Percentiles rank a stretch among this genome's conserved stretches.
Conservation (phyloP, 305 asterid genomes). For the Fraxinus albicans region DNA sequence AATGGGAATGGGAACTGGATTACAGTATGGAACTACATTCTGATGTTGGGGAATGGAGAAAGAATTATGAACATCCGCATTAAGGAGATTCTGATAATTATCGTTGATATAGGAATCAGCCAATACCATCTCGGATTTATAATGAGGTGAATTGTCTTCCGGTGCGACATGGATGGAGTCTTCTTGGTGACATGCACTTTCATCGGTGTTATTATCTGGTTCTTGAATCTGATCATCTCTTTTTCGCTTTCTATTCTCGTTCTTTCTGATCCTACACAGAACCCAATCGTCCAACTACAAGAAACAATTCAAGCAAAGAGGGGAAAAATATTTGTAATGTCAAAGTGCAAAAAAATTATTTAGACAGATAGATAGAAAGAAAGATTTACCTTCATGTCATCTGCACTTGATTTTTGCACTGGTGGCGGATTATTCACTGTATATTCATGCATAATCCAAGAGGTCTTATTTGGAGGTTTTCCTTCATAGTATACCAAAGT, state of each 20-base stretch:
- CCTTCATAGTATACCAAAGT: slow-evolving; percentile 23
- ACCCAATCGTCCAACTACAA: slow-evolving; percentile 20
- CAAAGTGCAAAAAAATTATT: not conserved
- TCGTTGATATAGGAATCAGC: not conserved
- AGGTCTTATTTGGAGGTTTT: slow-evolving; percentile 9
- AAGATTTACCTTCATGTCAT: not conserved
- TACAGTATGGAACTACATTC: not conserved
- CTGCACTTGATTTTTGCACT: not conserved
- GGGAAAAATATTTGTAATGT: too few relatives aligned
- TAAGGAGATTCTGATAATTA: not conserved
- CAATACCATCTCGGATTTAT: not conserved
- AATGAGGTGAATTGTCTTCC: not conserved
- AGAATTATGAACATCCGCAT: not conserved
- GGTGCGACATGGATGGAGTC: not conserved
- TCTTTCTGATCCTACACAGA: not conserved
- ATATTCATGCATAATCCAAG: slow-evolving; percentile 31
- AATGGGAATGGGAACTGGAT: not conserved
- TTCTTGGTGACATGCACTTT: not conserved
- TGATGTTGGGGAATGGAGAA: not conserved
- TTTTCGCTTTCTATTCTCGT: not conserved
- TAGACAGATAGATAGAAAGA: not conserved
- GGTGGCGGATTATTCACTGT: not conserved
- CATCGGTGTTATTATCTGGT: not conserved
- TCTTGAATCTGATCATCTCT: not conserved
- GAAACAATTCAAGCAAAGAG: not conserved